Evolutionary conservation across 176 grass and related monocot genomes (phyloP).

Genomic region (Oryza officinalis): DNA sequence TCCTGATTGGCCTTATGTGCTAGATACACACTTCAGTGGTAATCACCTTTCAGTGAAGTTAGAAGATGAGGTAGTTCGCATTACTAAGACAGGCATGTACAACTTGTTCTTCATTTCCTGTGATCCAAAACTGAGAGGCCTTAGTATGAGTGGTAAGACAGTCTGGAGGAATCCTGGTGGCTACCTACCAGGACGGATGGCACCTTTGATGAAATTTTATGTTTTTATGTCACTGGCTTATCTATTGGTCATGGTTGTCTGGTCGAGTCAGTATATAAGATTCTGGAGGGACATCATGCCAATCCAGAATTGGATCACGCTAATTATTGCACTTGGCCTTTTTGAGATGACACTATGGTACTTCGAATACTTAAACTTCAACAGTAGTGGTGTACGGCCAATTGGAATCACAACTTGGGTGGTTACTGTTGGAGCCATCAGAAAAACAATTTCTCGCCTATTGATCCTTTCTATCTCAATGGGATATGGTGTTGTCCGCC

Average conservation of each 20-base stretch:
- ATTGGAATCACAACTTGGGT: conserved; percentile 98
- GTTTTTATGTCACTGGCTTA: conserved; percentile 88
- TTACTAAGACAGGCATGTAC: conserved; percentile 99
- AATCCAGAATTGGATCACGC: conserved; percentile 94
- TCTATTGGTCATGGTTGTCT: conserved; percentile 69
- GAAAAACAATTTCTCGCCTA: conserved; percentile 91
- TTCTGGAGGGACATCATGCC: conserved; percentile 96
- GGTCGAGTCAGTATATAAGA: conserved; percentile 88
- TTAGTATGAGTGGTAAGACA: conserved; percentile 96
- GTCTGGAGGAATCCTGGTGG: conserved; percentile 95
- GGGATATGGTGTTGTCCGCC: conserved; percentile 96
- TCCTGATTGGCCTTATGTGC: conserved; percentile 68
- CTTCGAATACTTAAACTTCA: conserved; percentile 97
- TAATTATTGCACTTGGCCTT: conserved; percentile 91
- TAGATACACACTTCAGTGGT: conserved; percentile 78
- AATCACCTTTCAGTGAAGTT: conserved; percentile 62
- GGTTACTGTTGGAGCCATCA: conserved; percentile 89
- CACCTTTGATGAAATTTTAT: conserved; percentile 90
- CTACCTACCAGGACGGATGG: conserved; percentile 91
- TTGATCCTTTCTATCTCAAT: conserved; percentile 95
- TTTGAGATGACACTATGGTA: conserved; percentile 99
- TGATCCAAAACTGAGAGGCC: conserved; percentile 92
- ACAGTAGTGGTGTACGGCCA: conserved; percentile 77
- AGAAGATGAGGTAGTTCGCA: conserved; percentile 46
- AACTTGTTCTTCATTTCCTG: conserved; percentile 99